Conservation (phyloP, 495 filamentous ascomycete species). For the Melanomma pulvis-pyrius region DNA sequence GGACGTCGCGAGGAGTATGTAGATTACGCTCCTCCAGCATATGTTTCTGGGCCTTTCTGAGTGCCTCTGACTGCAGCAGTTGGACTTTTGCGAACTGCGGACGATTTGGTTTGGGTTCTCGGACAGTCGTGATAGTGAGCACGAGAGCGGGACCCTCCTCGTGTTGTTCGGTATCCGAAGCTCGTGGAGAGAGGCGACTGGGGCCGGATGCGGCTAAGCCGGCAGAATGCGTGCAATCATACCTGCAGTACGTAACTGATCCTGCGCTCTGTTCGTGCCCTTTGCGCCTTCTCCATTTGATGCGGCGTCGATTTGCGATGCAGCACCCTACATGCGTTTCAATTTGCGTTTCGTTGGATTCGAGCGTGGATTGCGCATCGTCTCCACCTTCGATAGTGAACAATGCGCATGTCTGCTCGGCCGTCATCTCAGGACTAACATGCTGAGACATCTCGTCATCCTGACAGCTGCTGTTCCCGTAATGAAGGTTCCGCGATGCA, state of each 20-base stretch:
- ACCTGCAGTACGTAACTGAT: background rate
- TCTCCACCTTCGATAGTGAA: background rate
- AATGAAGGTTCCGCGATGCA: conserved; percentile 4
- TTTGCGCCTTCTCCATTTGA: conserved; percentile 4
- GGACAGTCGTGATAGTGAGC: background rate
- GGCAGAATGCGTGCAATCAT: conserved; percentile 8
- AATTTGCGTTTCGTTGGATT: background rate
- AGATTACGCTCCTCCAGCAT: background rate
- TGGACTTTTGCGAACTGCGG: background rate
- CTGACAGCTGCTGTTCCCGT: background rate
- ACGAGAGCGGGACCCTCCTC: background rate
- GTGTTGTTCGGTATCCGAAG: conserved; percentile 22
- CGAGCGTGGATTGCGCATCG: background rate
- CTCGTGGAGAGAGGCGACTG: conserved; percentile 6
- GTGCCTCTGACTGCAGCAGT: conserved; percentile 4
- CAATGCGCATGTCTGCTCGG: background rate
- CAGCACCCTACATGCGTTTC: background rate
- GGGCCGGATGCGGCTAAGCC: conserved; percentile 14
- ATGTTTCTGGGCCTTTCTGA: background rate
- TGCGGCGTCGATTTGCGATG: background rate
- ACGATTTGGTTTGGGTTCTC: background rate
- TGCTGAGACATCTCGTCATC: background rate
- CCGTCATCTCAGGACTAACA: background rate
- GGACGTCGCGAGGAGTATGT: background rate
- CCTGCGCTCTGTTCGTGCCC: background rate